Percentiles rank a stretch among this genome's conserved stretches.
phyloP scores from a whole-genome alignment of 345 rosid species.

The Bruguiera gymnorhiza region DNA sequence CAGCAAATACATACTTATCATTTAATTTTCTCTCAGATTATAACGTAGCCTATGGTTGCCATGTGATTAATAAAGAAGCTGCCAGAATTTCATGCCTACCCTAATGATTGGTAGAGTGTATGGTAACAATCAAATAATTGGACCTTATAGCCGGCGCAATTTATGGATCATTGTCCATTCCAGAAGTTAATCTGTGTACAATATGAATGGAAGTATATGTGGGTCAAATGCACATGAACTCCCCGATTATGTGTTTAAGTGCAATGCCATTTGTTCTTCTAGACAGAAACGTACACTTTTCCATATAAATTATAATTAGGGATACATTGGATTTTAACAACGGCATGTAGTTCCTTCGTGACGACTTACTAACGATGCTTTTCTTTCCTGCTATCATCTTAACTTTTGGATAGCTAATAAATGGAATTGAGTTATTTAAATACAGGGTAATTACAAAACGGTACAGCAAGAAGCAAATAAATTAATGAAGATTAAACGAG shows the following conservation, averaged over 20 bases:
- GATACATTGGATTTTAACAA: not conserved
- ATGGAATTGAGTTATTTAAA: too few relatives aligned
- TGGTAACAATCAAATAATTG: slow-evolving; percentile 10
- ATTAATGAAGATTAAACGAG: not conserved
- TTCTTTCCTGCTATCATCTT: too few relatives aligned
- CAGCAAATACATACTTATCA: too few relatives aligned
- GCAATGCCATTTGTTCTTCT: too few relatives aligned
- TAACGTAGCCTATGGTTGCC: not conserved
- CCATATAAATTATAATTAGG: not conserved
- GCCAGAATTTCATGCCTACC: slow-evolving; percentile 3
- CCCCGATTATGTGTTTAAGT: not conserved
- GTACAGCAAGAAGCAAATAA: not conserved
- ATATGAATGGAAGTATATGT: slow-evolving; percentile 19
- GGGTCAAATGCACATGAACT: slow-evolving; percentile 27
- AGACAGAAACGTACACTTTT: too few relatives aligned
- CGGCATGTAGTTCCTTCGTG: too few relatives aligned
- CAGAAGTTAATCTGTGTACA: slow-evolving; percentile 4
- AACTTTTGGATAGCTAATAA: too few relatives aligned
- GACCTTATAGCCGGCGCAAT: slow-evolving; percentile 30
- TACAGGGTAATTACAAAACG: too few relatives aligned
- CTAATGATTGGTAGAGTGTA: slow-evolving; percentile 22
- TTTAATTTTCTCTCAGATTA: too few relatives aligned
- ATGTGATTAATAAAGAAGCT: not conserved
- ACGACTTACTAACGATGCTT: too few relatives aligned
- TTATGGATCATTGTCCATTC: slow-evolving; percentile 26